These are phyloP conservation scores for Lactarius evosmus DNA, from an alignment of 768 basidiomycete genomes.

Conservation along the genomic window DNA sequence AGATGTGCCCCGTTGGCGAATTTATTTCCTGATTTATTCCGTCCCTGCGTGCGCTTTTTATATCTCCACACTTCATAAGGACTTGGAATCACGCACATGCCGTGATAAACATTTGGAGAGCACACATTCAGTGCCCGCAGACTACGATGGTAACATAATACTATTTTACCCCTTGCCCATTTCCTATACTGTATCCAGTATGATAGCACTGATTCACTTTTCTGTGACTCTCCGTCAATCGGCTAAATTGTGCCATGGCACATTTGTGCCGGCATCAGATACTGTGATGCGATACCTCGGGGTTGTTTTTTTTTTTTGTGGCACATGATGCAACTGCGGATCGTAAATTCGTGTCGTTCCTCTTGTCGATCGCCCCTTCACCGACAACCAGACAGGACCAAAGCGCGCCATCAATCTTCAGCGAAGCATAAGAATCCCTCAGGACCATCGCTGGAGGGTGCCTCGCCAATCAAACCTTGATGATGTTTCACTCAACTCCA, in stretches of 20 bases:
- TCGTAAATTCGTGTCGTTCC: background rate
- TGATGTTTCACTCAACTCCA: background rate
- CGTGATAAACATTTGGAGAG: background rate
- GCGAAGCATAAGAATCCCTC: background rate
- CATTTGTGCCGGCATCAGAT: background rate
- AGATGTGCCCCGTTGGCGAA: background rate
- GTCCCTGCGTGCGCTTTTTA: background rate
- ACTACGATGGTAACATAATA: background rate
- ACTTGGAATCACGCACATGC: background rate
- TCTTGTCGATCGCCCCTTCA: background rate
- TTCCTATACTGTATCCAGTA: background rate
- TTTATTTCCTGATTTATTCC: background rate
- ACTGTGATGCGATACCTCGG: background rate
- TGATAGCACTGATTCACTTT: background rate
- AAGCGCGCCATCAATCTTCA: background rate
- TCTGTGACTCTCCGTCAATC: background rate
- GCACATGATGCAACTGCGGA: background rate
- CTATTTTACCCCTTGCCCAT: background rate
- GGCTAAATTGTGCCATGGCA: background rate
- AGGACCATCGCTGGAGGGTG: background rate
- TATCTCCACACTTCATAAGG: background rate
- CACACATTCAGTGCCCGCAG: background rate
- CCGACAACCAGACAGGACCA: background rate
- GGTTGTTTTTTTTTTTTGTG: background rate
- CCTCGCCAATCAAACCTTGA: conserved; percentile 3